A percentile compares a stretch with the other conserved stretches of the same genome.
These are phyloP conservation scores for Rosa lucieae DNA, from an alignment of 306 rosid species.

Conservation along the genomic window DNA sequence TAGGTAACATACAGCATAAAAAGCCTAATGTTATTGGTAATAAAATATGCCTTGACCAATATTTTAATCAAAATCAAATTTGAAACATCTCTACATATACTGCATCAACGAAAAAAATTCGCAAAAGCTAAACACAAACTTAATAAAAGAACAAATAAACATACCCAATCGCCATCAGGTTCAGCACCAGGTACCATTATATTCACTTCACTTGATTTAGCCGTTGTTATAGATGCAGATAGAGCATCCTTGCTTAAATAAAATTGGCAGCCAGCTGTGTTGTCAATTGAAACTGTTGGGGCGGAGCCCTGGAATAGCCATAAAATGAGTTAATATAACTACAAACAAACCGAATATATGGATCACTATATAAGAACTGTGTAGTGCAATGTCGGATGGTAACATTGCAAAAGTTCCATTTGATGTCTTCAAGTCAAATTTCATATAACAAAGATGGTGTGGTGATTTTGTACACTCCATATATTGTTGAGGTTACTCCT, in stretches of 20 bases:
- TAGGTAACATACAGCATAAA: not conserved
- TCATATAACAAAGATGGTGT: not conserved
- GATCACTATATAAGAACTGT: not conserved
- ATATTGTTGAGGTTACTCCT: not conserved
- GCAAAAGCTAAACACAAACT: not conserved
- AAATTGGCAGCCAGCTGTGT: constrained; percentile 85
- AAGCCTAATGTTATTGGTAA: not conserved
- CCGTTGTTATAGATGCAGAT: constrained; percentile 76
- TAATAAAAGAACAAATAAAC: constrained; percentile 17
- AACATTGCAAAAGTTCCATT: not conserved
- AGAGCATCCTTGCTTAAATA: constrained; percentile 88
- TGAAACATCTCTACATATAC: not conserved
- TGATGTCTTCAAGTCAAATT: constrained; percentile 14
- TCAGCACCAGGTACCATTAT: constrained; percentile 76
- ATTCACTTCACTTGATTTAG: constrained; percentile 96
- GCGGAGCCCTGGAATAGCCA: constrained; percentile 69
- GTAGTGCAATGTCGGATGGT: constrained; percentile 2
- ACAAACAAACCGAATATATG: constrained; percentile 13
- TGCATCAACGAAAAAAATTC: not conserved
- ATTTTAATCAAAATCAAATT: not conserved
- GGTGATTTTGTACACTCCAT: not conserved
- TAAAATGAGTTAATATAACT: constrained; percentile 18
- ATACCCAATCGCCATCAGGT: constrained; percentile 90
- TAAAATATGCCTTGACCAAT: not conserved
- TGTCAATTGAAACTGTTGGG: constrained; percentile 92